Evolutionary conservation across 2,329 filamentous ascomycete species (phyloP).

Genomic region (Penicillium sp.): DNA sequence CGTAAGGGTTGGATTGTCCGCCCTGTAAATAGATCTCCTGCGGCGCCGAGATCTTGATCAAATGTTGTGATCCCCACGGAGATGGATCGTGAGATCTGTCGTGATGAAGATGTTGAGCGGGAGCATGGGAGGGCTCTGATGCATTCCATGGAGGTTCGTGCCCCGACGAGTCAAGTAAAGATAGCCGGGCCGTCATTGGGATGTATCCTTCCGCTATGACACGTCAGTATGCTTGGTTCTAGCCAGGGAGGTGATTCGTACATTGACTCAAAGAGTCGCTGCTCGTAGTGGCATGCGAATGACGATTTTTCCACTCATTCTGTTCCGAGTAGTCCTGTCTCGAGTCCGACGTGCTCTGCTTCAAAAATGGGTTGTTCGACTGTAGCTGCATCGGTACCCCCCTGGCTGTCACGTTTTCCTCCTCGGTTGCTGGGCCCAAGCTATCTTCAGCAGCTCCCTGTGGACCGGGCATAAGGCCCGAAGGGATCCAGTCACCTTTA

Average conservation of each 20-base stretch:
- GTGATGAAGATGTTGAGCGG: slow-evolving; percentile 1
- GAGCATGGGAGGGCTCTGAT: slow-evolving; percentile 3
- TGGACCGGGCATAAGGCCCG: slow-evolving; percentile 21
- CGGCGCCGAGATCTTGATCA: slow-evolving; percentile 12
- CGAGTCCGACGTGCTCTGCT: slow-evolving; percentile 19
- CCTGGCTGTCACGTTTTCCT: slow-evolving; percentile 14
- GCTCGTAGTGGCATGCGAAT: slow-evolving; percentile 22
- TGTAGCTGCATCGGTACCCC: slow-evolving; percentile 30
- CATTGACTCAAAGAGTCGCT: slow-evolving; percentile 33
- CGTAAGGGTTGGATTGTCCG: slow-evolving; percentile 14
- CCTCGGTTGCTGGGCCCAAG: slow-evolving; percentile 12
- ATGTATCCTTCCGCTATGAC: slow-evolving; percentile 35
- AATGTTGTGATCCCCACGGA: slow-evolving; percentile 20
- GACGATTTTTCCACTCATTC: slow-evolving; percentile 16
- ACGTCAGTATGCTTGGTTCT: slow-evolving; percentile 12
- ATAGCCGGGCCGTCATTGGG: slow-evolving; percentile 38
- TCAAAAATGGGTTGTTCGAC: slow-evolving; percentile 41
- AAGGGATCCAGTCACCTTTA: slow-evolving; percentile 17
- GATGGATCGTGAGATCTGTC: slow-evolving; percentile 10
- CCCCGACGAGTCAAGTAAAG: slow-evolving; percentile 30
- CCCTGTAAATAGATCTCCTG: slow-evolving; percentile 15
- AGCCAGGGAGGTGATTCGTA: slow-evolving; percentile 11
- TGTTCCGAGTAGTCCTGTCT: slow-evolving; percentile 21
- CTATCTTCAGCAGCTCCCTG: slow-evolving; percentile 22
- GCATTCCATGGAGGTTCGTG: slow-evolving; percentile 27